Evolutionary conservation across 306 rosid species (phyloP), one percentile per base, ranked within the genome.

Genomic region (Malus orientalis): DNA sequence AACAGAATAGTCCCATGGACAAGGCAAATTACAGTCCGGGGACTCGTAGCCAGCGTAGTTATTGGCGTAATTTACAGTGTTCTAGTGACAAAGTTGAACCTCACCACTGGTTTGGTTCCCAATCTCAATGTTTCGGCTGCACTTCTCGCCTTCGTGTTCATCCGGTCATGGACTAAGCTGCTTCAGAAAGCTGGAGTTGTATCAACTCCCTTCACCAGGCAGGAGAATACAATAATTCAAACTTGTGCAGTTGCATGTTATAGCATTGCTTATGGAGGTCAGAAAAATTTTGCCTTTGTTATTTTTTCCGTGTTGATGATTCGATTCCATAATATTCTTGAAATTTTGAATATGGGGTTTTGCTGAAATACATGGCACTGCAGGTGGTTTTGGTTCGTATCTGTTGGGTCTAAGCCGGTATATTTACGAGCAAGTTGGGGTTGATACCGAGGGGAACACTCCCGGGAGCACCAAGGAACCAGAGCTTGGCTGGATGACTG

Each of bases 331-430:
- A n/a, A 13, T 32, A 51, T 49, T 49, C 1, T 15, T 44, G 49
- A 44, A 44, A 44, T 3, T 13, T 58, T 71, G 4, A 51, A 13
- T 40, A 20, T 47, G 22, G 57, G 74, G 75, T 55, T 80, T 61
- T 60, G 49, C 70, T 61, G 22, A 62, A 25, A 62, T 11, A 49
- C 62, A 78, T 77, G 75, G 69, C 2, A 44, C 29, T 90, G 81
- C 85, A 96, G 99, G 99, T 79, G 99, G 99, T 62, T 96, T 96
- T 84, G 99, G 99, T 38, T 96, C 99, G 13, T 96, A 87, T n/a
- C 88, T 96, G 5, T 80, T 96, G 91, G 98, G 94, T 4, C 82
- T 96, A 86, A 92, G 87, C 78, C 81, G 80, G 60, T 91, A 61
- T 87, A 92, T 91, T 1, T 96, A 96, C 76, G 92, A 86, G 83